A percentile compares a stretch with the other conserved stretches of the same genome.
phyloP scores from a whole-genome alignment of 805 yeast genomes.

The Kodamaea neixiangensis region DNA sequence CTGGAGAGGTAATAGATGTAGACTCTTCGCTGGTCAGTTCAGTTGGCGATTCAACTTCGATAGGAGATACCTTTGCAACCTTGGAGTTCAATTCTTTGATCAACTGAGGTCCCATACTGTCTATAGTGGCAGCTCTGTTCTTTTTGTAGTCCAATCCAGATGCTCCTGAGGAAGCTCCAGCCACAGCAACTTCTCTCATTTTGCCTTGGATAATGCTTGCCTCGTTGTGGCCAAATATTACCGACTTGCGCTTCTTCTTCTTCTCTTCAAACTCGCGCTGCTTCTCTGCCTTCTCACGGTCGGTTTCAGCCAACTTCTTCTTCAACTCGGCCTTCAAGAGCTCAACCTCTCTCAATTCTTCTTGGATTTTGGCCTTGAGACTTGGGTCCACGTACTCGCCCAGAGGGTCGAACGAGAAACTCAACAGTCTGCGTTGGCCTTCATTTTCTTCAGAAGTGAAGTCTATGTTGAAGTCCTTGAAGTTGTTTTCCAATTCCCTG shows the following conservation, averaged over 20 bases:
- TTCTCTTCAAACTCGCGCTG: not conserved
- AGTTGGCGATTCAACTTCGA: slow-evolving; percentile 19
- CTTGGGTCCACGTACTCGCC: slow-evolving; percentile 18
- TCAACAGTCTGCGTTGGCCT: not conserved
- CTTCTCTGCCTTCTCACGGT: slow-evolving; percentile 11
- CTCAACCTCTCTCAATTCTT: slow-evolving; percentile 45
- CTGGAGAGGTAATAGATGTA: not conserved
- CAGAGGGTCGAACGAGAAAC: slow-evolving; percentile 9
- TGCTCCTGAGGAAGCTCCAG: slow-evolving; percentile 16
- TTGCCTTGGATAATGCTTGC: slow-evolving; percentile 38
- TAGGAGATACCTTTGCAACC: slow-evolving; percentile 46
- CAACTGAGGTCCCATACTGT: slow-evolving; percentile 49
- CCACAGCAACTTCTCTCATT: slow-evolving; percentile 22
- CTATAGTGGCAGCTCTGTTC: slow-evolving; percentile 36
- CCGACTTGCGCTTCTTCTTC: slow-evolving; percentile 16
- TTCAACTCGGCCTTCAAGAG: slow-evolving; percentile 41
- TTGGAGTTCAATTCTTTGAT: slow-evolving; percentile 54
- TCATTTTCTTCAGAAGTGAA: slow-evolving; percentile 27
- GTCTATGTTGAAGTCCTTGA: slow-evolving; percentile 64
- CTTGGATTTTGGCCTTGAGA: slow-evolving; percentile 38
- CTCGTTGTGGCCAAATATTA: slow-evolving; percentile 27
- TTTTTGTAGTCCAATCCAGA: slow-evolving; percentile 29
- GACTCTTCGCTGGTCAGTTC: not conserved
- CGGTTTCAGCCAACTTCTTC: slow-evolving; percentile 33
- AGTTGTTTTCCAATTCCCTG: slow-evolving; percentile 64